Evolutionary conservation across 305 asterid genomes (phyloP), one percentile per base, ranked within the genome.

Genomic region (Fraxinus nigra): DNA sequence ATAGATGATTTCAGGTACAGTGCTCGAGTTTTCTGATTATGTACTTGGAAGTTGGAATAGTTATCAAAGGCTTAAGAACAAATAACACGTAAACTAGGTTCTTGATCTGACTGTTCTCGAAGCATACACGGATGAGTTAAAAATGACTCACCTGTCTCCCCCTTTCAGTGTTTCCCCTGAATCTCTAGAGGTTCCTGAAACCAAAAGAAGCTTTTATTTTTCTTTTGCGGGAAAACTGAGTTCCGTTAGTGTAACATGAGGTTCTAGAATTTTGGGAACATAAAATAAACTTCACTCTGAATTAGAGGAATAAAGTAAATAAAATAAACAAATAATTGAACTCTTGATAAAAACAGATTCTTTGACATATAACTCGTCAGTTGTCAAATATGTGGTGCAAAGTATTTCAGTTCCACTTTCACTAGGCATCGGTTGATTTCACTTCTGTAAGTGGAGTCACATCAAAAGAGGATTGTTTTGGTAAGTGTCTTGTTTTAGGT

Each of bases 171-270:
- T 65, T 26, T 51, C 43, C 32, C 65, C 5, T 34, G 32, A 40
- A 40, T 65, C 20, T 34, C 43, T 35, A 5, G 82, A 81, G 56
- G 73, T 48, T 74, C 35, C n/a, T 38, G 10, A 78, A 72, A 56
- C 76, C 54, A 73, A 35, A 34, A 33, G 34, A 56, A 56, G 40
- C 28, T 37, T 35, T 83, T 43, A 18, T 1, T 28, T 9, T 65
- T 65, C 73, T 65, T 77, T 14, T 72, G 37, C 14, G 20, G 72
- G 77, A 76, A 59, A 76, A 32, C 7, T 4, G 85, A 18, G 26
- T 78, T 61, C 78, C 28, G 22, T 20, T 18, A 5, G 35, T 16
- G 30, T n/a, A 28, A 22, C 33, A 2, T 1, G 22, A 59, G 35
- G 1, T 20, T 7, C 16, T 18, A 56, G 33, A 78, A 34, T 1